Percentiles rank a stretch among this genome's conserved stretches.
These are phyloP conservation scores for Verbascum thapsus DNA, from an alignment of 257 asterid species.

Conservation along the genomic window DNA sequence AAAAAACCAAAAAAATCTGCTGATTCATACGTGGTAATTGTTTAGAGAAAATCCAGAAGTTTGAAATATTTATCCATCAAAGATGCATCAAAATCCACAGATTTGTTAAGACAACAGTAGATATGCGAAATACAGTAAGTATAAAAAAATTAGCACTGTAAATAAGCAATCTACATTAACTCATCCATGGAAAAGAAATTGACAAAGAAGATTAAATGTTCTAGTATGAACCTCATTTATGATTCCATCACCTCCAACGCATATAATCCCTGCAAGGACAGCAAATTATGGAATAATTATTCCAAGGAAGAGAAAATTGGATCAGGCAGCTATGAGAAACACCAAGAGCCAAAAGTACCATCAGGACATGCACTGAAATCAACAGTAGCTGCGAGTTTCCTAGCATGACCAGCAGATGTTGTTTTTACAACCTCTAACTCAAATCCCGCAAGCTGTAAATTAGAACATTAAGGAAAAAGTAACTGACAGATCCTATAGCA, in stretches of 20 bases:
- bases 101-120: neutral
- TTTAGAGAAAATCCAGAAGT: constrained; percentile 1
- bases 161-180: constrained; percentile 13
- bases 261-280: constrained; percentile 76
- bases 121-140: neutral
- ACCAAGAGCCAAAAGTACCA: constrained; percentile 52
- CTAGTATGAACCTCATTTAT: constrained; percentile 78
- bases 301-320: constrained; percentile 25
- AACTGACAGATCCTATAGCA: constrained; percentile 16
- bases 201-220: constrained; percentile 28
- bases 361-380: constrained; percentile 97
- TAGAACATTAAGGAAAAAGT: constrained; percentile 23
- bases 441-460: constrained; percentile 93
- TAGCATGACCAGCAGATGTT: constrained; percentile 97
- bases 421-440: constrained; percentile 91
- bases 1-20: neutral
- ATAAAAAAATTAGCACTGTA: neutral
- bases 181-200: constrained; percentile 16
- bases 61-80: constrained; percentile 8
- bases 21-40: neutral
- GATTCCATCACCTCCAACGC: constrained; percentile 99
- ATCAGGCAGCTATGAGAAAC: constrained; percentile 13
- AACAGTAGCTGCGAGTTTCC: constrained; percentile 82
- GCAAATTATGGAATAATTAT: constrained; percentile 28
- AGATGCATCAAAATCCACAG: neutral